phyloP scores from a whole-genome alignment of 2,329 filamentous ascomycete species.

The Zasmidium cellare region DNA sequence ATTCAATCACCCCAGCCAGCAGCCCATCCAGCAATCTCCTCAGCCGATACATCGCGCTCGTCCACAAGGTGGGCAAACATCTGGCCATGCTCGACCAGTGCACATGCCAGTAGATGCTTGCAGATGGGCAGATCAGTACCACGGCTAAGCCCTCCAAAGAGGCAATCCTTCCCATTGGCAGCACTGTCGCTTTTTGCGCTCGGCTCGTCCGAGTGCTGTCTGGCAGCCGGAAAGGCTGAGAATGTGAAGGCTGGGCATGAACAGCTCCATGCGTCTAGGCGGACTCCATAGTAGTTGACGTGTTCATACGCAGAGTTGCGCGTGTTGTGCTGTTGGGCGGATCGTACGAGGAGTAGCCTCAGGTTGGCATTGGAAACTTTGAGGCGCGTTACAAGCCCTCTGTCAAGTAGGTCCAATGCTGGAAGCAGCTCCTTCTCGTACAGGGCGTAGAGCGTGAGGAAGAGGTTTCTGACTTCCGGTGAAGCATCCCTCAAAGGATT shows the following conservation, averaged over 20 bases:
- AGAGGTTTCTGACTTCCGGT: conserved; percentile 41
- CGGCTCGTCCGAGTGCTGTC: neutral
- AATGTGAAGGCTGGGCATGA: conserved; percentile 83
- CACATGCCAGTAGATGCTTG: conserved; percentile 85
- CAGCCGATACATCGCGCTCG: conserved; percentile 55
- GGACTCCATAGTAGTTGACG: conserved; percentile 71
- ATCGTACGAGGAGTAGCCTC: conserved; percentile 62
- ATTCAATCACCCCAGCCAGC: conserved; percentile 44
- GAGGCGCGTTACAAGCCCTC: conserved; percentile 65
- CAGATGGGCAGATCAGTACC: conserved; percentile 59
- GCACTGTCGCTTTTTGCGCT: neutral
- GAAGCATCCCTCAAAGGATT: conserved; percentile 44
- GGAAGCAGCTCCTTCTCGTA: conserved; percentile 80
- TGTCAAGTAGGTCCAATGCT: conserved; percentile 84
- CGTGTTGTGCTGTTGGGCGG: conserved; percentile 45
- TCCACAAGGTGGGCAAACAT: conserved; percentile 60
- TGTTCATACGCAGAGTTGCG: conserved; percentile 27
- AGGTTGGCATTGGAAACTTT: neutral
- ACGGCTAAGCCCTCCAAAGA: conserved; percentile 53
- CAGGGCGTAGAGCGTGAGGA: conserved; percentile 81
- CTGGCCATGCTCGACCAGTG: conserved; percentile 68
- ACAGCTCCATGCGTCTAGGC: conserved; percentile 79
- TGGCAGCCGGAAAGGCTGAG: conserved; percentile 57
- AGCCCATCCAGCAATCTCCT: conserved; percentile 73
- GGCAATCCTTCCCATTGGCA: conserved; percentile 8